Conservation (phyloP, 805 yeast genomes). For the Candida xyloterini region DNA sequence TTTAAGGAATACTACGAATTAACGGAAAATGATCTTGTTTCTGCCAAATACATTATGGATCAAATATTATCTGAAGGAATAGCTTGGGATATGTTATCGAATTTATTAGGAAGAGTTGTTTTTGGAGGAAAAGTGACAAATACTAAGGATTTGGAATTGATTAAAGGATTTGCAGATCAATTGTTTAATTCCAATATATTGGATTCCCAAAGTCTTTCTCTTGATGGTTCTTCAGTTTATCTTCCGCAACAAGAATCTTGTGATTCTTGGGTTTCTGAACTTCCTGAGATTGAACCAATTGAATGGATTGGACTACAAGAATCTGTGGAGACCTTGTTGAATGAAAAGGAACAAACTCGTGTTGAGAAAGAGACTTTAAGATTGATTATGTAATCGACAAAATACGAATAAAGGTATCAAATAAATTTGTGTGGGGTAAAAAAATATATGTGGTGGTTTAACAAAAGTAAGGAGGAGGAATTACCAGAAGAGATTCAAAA, state of each 20-base stretch:
- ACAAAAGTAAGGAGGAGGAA: conserved; percentile 2
- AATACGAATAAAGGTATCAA: neutral
- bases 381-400: neutral
- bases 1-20: conserved; percentile 63
- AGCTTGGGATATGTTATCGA: conserved; percentile 53
- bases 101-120: conserved; percentile 49
- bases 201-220: conserved; percentile 36
- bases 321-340: conserved; percentile 11
- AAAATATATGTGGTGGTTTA: conserved; percentile 2
- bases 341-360: neutral
- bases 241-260: conserved; percentile 51
- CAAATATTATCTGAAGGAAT: conserved; percentile 37
- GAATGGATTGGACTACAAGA: conserved; percentile 29
- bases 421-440: conserved; percentile 13
- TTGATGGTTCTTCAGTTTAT: conserved; percentile 26
- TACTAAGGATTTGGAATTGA: conserved; percentile 37
- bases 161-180: conserved; percentile 34
- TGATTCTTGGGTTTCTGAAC: conserved; percentile 44
- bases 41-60: conserved; percentile 45
- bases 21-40: conserved; percentile 65
- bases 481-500: conserved; percentile 27
- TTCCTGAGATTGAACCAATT: conserved; percentile 50
- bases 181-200: conserved; percentile 42
- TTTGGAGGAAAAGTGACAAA: conserved; percentile 66
- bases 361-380: conserved; percentile 2